phyloP scores from a whole-genome alignment of 2,329 filamentous ascomycete species.

The Teratosphaeria pseudoeucalypti region DNA sequence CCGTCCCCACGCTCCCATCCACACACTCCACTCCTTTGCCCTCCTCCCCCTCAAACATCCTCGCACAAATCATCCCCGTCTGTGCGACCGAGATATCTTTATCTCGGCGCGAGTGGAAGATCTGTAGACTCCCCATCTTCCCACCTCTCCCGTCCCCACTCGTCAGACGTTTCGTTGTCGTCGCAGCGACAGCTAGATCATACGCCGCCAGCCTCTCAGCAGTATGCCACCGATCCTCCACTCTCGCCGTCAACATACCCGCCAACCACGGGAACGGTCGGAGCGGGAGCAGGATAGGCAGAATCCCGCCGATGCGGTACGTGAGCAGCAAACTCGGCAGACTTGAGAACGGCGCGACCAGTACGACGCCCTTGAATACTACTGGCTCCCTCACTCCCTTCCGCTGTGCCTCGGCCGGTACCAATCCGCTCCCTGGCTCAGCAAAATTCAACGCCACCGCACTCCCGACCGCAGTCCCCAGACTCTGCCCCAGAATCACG shows the following conservation, averaged over 20 bases:
- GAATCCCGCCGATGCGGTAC: constrained; percentile 66
- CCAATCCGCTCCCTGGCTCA: constrained; percentile 14
- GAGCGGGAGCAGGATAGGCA: constrained; percentile 72
- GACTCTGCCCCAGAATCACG: constrained; percentile 72
- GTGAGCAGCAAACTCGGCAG: constrained; percentile 62
- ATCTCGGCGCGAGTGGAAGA: constrained; percentile 76
- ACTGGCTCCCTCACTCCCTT: constrained; percentile 20
- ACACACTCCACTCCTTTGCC: constrained; percentile 15
- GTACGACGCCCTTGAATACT: constrained; percentile 68
- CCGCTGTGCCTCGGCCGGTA: constrained; percentile 5
- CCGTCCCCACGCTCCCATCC: constrained; percentile 21
- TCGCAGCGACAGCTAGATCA: constrained; percentile 43
- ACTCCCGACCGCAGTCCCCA: constrained; percentile 75
- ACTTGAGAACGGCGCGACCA: constrained; percentile 70
- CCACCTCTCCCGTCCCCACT: not conserved
- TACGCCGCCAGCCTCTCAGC: constrained; percentile 54
- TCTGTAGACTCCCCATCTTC: constrained; percentile 42
- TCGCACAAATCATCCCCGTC: constrained; percentile 52
- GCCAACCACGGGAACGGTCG: constrained; percentile 55
- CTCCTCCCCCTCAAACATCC: constrained; percentile 37
- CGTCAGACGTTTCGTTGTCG: constrained; percentile 9
- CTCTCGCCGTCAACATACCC: constrained; percentile 47
- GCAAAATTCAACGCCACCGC: constrained; percentile 63
- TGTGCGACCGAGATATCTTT: constrained; percentile 69
- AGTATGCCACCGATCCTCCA: constrained; percentile 77